A percentile compares a stretch with the other conserved stretches of the same genome.
phyloP scores from a whole-genome alignment of 306 rosid species.

The Vigna angularis region DNA sequence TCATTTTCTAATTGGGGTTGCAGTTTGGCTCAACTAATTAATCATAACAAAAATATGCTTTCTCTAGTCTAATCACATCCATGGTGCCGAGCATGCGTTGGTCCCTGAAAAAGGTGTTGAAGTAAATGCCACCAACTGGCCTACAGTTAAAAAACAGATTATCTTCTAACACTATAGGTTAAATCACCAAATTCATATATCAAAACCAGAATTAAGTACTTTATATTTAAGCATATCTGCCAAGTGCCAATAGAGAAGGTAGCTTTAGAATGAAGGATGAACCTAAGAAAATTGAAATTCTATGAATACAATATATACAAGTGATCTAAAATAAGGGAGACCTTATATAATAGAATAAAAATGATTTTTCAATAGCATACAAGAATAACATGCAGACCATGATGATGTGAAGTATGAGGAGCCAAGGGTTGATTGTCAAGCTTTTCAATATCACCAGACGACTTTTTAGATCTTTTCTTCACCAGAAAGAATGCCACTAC shows the following conservation, averaged over 20 bases:
- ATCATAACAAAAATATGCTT: background rate
- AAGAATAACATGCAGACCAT: conserved; percentile 56
- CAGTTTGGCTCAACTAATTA: conserved; percentile 2
- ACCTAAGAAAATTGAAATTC: conserved; percentile 1
- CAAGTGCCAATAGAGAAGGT: background rate
- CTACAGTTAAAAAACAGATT: background rate
- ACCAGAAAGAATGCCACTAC: conserved; percentile 74
- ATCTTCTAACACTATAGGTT: background rate
- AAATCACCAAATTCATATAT: conserved; percentile 1
- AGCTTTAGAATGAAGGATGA: conserved; percentile 10
- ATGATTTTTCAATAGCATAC: conserved; percentile 29
- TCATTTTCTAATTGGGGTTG: conserved; percentile 19
- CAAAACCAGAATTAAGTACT: conserved; percentile 15
- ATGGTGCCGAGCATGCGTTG: conserved; percentile 4
- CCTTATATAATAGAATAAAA: conserved; percentile 15
- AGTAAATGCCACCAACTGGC: conserved; percentile 26
- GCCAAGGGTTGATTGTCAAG: conserved; percentile 69
- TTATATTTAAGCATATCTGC: background rate
- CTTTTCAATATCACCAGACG: conserved; percentile 76
- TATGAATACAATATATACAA: conserved; percentile 8
- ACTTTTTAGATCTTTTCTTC: conserved; percentile 76
- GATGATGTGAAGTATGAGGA: conserved; percentile 48
- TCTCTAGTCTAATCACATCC: conserved; percentile 5
- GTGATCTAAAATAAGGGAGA: background rate
- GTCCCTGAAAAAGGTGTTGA: background rate